Percentiles rank a stretch among this genome's conserved stretches.
phyloP scores from a whole-genome alignment of 257 asterid species.

The Gentiana straminea region DNA sequence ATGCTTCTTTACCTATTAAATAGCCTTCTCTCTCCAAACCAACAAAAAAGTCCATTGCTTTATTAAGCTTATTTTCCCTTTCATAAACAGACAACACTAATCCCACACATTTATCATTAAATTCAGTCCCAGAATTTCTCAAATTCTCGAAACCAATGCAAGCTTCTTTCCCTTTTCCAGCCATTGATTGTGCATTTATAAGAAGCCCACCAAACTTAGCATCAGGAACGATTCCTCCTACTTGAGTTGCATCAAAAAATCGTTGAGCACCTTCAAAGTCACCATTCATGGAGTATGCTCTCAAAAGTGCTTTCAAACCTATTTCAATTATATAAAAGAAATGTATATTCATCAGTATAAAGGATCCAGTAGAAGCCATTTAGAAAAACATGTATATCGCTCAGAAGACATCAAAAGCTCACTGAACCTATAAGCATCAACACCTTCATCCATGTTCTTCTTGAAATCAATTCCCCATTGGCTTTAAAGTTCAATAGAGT shows the following conservation, averaged over 20 bases:
- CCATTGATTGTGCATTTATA: slow-evolving; percentile 56
- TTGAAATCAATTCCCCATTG: slow-evolving; percentile 23
- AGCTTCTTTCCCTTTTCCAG: slow-evolving; percentile 57
- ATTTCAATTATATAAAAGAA: no score
- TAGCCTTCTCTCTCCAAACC: slow-evolving; percentile 50
- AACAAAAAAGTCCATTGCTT: slow-evolving; percentile 48
- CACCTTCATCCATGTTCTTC: slow-evolving; percentile 20
- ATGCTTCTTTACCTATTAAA: slow-evolving; percentile 55
- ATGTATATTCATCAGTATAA: background rate
- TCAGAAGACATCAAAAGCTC: slow-evolving; percentile 31
- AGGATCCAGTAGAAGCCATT: background rate
- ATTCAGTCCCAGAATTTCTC: slow-evolving; percentile 46
- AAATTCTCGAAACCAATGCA: slow-evolving; percentile 57
- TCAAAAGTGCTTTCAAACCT: slow-evolving; percentile 47
- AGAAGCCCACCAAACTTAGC: slow-evolving; percentile 67
- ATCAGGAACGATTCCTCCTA: slow-evolving; percentile 70
- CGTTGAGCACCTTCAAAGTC: slow-evolving; percentile 68
- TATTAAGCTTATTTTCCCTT: slow-evolving; percentile 49
- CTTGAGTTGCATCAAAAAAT: slow-evolving; percentile 62
- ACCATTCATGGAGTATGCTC: slow-evolving; percentile 74
- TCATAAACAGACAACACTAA: slow-evolving; percentile 51
- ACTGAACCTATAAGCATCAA: slow-evolving; percentile 20
- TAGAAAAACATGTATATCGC: background rate
- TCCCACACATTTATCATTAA: slow-evolving; percentile 73
- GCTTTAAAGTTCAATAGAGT: slow-evolving; percentile 25